These are phyloP conservation scores for Euptelea pleiosperma DNA, from an alignment of 164 flowering plant species.

Conservation along the genomic window DNA sequence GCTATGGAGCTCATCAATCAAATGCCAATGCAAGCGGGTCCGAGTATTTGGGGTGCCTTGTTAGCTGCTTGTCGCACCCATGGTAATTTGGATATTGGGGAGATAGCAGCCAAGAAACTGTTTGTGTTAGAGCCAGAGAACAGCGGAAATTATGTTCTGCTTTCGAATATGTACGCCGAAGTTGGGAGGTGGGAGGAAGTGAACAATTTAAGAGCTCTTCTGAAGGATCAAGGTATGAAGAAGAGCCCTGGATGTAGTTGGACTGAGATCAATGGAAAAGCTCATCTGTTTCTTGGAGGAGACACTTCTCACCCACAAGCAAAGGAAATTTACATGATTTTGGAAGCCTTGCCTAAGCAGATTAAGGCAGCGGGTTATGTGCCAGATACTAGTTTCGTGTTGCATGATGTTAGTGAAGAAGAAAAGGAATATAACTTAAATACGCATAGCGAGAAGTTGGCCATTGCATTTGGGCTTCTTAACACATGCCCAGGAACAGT, in stretches of 20 bases:
- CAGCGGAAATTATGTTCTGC: conserved; percentile 47
- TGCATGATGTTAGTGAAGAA: conserved; percentile 51
- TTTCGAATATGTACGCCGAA: conserved; percentile 56
- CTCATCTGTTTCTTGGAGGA: conserved; percentile 45
- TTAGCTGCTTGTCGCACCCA: conserved; percentile 49
- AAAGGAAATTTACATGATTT: conserved; percentile 36
- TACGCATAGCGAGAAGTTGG: conserved; percentile 45
- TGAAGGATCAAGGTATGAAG: conserved; percentile 36
- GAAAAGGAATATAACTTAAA: conserved; percentile 33
- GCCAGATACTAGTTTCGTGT: conserved; percentile 42
- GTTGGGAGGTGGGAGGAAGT: conserved; percentile 58
- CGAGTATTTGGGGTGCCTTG: conserved; percentile 62
- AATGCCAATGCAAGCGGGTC: conserved; percentile 40
- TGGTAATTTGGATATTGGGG: conserved; percentile 45
- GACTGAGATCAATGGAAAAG: conserved; percentile 48
- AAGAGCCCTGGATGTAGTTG: conserved; percentile 57
- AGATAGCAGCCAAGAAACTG: conserved; percentile 46
- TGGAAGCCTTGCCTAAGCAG: conserved; percentile 35
- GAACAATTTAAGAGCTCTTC: conserved; percentile 26
- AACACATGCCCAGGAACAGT: conserved; percentile 34
- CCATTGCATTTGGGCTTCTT: conserved; percentile 52
- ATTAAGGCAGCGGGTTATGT: conserved; percentile 45
- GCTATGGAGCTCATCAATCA: conserved; percentile 35
- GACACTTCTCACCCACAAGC: conserved; percentile 43
- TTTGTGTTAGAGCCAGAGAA: conserved; percentile 55